These are phyloP conservation scores for Simmondsia chinensis DNA, from an alignment of 148 eudicot genomes.

Conservation along the genomic window DNA sequence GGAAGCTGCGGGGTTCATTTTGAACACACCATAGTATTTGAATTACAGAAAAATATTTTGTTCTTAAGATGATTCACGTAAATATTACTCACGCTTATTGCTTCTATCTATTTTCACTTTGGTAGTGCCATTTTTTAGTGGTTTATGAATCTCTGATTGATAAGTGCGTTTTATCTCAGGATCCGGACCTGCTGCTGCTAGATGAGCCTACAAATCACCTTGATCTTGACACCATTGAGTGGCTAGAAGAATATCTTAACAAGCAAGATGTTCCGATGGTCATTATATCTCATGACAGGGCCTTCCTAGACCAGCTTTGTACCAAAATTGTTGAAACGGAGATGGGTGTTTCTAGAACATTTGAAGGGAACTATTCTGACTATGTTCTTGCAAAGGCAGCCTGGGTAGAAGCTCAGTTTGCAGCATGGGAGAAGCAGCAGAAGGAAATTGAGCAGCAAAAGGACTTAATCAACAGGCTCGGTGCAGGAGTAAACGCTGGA, in stretches of 20 bases:
- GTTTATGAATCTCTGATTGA: not conserved
- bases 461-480: constrained; percentile 65
- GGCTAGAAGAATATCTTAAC: constrained; percentile 86
- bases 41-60: too few relatives aligned
- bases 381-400: constrained; percentile 70
- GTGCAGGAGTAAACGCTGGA: constrained; percentile 73
- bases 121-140: not conserved
- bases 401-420: constrained; percentile 88
- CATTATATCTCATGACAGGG: constrained; percentile 95
- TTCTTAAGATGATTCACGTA: too few relatives aligned
- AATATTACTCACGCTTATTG: too few relatives aligned
- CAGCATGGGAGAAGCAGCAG: constrained; percentile 96
- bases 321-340: constrained; percentile 98
- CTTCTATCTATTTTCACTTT: not conserved
- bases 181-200: constrained; percentile 80
- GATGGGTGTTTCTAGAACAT: constrained; percentile 93
- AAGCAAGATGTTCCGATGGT: constrained; percentile 87
- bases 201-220: constrained; percentile 99
- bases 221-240: constrained; percentile 93
- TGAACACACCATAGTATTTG: too few relatives aligned
- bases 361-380: constrained; percentile 76
- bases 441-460: constrained; percentile 85
- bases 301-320: constrained; percentile 97
- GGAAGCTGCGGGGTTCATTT: too few relatives aligned
- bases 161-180: constrained; percentile 33